These are phyloP conservation scores for Zostera marina DNA, from an alignment of 116 monocot species.

Conservation along the genomic window DNA sequence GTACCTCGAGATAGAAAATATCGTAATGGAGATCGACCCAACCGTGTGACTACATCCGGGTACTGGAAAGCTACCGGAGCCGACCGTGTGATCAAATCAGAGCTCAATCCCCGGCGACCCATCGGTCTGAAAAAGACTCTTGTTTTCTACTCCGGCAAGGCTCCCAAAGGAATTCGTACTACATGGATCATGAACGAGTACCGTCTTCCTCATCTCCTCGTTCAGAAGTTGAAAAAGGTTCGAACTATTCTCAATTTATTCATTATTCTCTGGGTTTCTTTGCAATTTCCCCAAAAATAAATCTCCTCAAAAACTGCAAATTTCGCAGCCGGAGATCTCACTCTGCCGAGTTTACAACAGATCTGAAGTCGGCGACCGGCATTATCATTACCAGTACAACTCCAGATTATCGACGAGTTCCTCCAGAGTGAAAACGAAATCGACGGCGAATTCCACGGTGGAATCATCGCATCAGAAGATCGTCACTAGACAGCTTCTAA, in stretches of 20 bases:
- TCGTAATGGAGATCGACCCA: constrained; percentile 60
- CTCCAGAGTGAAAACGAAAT: too few species aligned
- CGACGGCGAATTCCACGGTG: too few species aligned
- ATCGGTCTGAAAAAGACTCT: constrained; percentile 72
- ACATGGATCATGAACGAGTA: constrained; percentile 89
- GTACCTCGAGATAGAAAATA: constrained; percentile 68
- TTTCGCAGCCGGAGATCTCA: constrained; percentile 18
- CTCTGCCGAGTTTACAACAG: constrained; percentile 23
- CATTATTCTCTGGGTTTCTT: not conserved
- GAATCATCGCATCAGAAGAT: too few species aligned
- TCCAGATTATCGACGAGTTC: too few species aligned
- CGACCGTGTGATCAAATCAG: constrained; percentile 38
- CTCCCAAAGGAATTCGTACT: constrained; percentile 41
- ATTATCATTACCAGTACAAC: not conserved
- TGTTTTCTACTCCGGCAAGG: constrained; percentile 75
- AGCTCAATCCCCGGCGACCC: constrained; percentile 16
- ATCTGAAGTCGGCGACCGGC: constrained; percentile 14
- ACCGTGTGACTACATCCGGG: constrained; percentile 58
- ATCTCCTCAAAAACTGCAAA: not conserved
- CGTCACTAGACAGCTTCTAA: too few species aligned
- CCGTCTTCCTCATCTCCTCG: constrained; percentile 32
- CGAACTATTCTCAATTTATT: not conserved
- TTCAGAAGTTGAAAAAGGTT: constrained; percentile 19
- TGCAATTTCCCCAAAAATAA: not conserved
- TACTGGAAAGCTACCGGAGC: constrained; percentile 85